Evolutionary conservation across 108 stramenopile species (phyloP), one percentile per base, ranked within the genome.

Genomic region (Nitzschia palea): DNA sequence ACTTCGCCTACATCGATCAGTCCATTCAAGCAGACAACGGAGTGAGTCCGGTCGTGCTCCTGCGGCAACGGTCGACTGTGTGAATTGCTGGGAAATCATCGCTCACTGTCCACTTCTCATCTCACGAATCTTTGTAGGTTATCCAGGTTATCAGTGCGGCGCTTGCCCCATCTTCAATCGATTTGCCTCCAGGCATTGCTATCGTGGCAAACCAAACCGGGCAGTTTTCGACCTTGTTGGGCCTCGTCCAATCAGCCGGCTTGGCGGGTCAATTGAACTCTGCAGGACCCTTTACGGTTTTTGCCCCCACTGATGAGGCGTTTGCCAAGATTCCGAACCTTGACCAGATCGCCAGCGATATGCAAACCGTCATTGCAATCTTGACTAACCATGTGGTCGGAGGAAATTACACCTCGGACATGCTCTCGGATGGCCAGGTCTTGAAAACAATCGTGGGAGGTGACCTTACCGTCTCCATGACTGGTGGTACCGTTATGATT

Each of bases 301-400:
- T 63, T 71, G 70, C 70, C 6, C 70, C 70, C 18, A 62, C 60
- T 4, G 62, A 71, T 52, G 32, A 36, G 62, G 61, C 40, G 8
- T 71, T 71, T 47, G 29, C 10, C 15, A 31, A 44, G 12, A n/a
- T n/a, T n/a, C n/a, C n/a, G n/a, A 14, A 40, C 14, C 10, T 40
- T 40, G 37, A 40, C 37, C 10, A 8, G 14, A 10, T 40, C 10
- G 37, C 37, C 8, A 10, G 10, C 37, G 37, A 40, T 40, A 40
- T 40, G 8, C 10, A 8, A 10, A 40, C 37, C 8, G 10, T 40
- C 14, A 40, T 40, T 40, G 37, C 10, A 40, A 40, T 55, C 4
- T 17, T 55, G 25, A 9, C 55, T 29, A 55, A 31, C 26, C 55
- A 55, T 26, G 55, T 29, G 26, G 28, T 55, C 26, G 28, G 23